These are phyloP conservation scores for Chaetomium fimeti DNA, from an alignment of 495 filamentous ascomycete species.

Conservation along the genomic window DNA sequence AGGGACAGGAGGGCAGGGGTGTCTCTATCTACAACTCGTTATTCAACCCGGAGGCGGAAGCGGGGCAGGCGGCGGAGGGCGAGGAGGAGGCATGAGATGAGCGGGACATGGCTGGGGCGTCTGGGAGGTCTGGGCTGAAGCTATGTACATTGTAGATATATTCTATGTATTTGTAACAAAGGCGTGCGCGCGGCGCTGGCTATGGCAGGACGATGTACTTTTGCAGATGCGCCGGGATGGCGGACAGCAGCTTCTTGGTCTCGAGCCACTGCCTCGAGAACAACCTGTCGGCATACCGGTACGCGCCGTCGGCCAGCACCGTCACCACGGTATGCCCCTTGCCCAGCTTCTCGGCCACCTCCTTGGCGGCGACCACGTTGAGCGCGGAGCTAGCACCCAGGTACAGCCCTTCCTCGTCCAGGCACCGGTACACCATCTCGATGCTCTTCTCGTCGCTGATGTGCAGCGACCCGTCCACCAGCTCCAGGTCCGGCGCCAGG, in stretches of 20 bases:
- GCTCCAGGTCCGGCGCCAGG: constrained; percentile 75
- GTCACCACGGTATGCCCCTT: constrained; percentile 91
- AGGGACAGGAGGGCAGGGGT: constrained; percentile 9
- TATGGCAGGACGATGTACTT: constrained; percentile 92
- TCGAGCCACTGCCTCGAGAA: constrained; percentile 88
- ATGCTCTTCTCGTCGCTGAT: constrained; percentile 92
- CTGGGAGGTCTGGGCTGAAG: constrained; percentile 15
- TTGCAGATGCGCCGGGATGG: constrained; percentile 81
- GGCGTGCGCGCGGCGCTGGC: constrained; percentile 1
- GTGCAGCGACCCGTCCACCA: constrained; percentile 81
- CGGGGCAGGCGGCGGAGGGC: constrained; percentile 13
- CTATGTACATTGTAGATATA: constrained; percentile 28
- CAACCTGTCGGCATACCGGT: constrained; percentile 89
- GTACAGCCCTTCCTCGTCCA: constrained; percentile 96
- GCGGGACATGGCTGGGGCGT: neutral
- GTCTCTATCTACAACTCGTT: constrained; percentile 29
- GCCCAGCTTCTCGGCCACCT: constrained; percentile 87
- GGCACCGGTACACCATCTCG: constrained; percentile 95
- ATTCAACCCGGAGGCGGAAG: constrained; percentile 21
- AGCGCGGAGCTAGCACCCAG: constrained; percentile 89
- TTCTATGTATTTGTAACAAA: constrained; percentile 12
- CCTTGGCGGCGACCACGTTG: constrained; percentile 93
- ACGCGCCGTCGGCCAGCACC: constrained; percentile 90
- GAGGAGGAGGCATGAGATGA: constrained; percentile 7
- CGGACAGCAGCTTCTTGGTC: constrained; percentile 74